A percentile compares a stretch with the other conserved stretches of the same genome.
Evolutionary conservation across 2,329 filamentous ascomycete species (phyloP).

Genomic region (Trichoderma oligosporum): DNA sequence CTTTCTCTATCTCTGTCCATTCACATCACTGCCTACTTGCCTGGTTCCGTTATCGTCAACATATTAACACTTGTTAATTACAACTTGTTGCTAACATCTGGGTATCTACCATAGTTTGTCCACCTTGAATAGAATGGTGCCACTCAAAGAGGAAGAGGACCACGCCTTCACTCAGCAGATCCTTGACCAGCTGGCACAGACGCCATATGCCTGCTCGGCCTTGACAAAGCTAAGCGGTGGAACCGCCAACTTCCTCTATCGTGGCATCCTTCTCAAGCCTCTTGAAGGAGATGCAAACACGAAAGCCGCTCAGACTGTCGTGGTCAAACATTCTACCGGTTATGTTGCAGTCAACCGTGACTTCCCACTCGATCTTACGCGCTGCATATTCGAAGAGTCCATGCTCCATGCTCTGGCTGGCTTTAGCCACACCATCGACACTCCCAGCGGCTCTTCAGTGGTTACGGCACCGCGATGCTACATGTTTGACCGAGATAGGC

Average conservation of each 20-base stretch:
- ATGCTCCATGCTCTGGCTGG: background rate
- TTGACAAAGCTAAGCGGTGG: background rate
- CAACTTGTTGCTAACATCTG: no score
- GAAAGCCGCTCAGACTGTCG: background rate
- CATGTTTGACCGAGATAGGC: background rate
- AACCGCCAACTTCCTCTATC: conserved; percentile 1
- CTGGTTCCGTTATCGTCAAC: no score
- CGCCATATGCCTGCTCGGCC: background rate
- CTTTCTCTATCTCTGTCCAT: no score
- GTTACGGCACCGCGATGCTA: background rate
- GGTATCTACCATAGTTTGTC: no score
- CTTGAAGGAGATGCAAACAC: background rate
- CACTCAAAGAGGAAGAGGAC: background rate
- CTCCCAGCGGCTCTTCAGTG: background rate
- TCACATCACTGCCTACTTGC: no score
- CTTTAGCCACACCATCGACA: background rate
- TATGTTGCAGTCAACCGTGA: background rate
- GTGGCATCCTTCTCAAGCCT: background rate
- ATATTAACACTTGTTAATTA: no score
- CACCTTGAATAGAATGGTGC: background rate
- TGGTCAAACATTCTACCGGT: background rate
- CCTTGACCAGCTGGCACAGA: background rate
- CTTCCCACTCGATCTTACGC: background rate
- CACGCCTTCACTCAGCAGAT: background rate
- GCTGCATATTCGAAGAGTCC: conserved; percentile 1